A percentile compares a stretch with the other conserved stretches of the same genome.
phyloP scores from a whole-genome alignment of 192 early-diverging fungal species.

The Backusella psychrophila region DNA sequence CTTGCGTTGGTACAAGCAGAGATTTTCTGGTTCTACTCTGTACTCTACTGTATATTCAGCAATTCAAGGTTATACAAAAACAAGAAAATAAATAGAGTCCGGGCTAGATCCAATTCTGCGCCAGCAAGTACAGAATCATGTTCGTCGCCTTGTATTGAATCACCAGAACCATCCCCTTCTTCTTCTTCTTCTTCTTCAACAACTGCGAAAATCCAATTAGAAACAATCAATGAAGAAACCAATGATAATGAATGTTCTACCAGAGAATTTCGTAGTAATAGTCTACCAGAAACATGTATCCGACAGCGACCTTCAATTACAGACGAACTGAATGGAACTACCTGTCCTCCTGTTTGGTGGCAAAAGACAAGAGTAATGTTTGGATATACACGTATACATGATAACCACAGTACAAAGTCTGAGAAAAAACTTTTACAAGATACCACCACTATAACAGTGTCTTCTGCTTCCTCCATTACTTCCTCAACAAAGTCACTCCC shows the following conservation, averaged over 20 bases:
- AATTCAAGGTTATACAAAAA: slow-evolving; percentile 1
- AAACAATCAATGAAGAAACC: neutral
- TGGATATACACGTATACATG: neutral
- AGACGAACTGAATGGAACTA: slow-evolving; percentile 8
- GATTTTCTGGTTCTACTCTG: slow-evolving; percentile 7
- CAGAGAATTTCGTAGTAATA: neutral
- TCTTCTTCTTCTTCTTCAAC: neutral
- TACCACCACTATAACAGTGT: neutral
- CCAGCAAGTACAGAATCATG: neutral
- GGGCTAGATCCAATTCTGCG: neutral
- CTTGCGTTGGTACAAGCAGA: slow-evolving; percentile 8
- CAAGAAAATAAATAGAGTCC: neutral
- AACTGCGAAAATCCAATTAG: neutral
- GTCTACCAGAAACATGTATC: neutral
- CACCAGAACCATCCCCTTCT: neutral
- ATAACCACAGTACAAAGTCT: neutral
- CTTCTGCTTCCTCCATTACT: neutral
- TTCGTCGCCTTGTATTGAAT: too few relatives aligned
- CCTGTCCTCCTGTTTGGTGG: slow-evolving; percentile 13
- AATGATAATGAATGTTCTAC: neutral
- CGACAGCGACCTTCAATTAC: neutral
- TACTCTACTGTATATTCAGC: neutral
- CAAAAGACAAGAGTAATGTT: slow-evolving; percentile 6
- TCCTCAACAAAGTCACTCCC: neutral
- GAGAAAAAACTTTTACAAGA: neutral